A percentile compares a stretch with the other conserved stretches of the same genome.
Evolutionary conservation across 2,329 filamentous ascomycete species (phyloP).

Genomic region (Rhinocladiella mackenziei): DNA sequence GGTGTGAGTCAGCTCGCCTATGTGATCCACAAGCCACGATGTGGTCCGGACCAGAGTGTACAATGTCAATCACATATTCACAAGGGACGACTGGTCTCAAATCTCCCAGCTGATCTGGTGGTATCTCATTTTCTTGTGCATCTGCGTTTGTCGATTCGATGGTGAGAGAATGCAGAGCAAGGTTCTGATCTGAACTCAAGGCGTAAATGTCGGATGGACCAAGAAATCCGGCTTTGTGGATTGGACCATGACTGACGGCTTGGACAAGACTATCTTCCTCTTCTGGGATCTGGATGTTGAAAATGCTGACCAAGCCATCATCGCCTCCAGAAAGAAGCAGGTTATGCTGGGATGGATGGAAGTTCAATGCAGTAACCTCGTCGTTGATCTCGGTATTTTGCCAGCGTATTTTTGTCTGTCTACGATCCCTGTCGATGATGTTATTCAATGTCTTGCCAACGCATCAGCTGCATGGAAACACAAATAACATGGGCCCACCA

Average conservation of each 20-base stretch:
- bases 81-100: slow-evolving; percentile 52
- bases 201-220: slow-evolving; percentile 52
- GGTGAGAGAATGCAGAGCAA: slow-evolving; percentile 53
- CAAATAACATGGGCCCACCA: slow-evolving; percentile 19
- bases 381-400: slow-evolving; percentile 49
- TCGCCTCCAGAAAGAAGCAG: slow-evolving; percentile 59
- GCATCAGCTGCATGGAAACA: background rate
- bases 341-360: slow-evolving; percentile 50
- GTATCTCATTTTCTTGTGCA: slow-evolving; percentile 47
- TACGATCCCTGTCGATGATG: slow-evolving; percentile 38
- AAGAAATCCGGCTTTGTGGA: slow-evolving; percentile 60
- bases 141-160: slow-evolving; percentile 43
- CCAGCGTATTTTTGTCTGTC: slow-evolving; percentile 26
- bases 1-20: slow-evolving; percentile 14
- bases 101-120: slow-evolving; percentile 52
- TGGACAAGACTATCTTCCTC: slow-evolving; percentile 62
- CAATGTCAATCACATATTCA: slow-evolving; percentile 58
- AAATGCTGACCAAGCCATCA: slow-evolving; percentile 60
- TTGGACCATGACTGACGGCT: slow-evolving; percentile 60
- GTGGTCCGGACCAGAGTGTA: slow-evolving; percentile 30
- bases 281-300: slow-evolving; percentile 53
- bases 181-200: slow-evolving; percentile 59
- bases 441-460: background rate
- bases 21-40: slow-evolving; percentile 29
- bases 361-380: slow-evolving; percentile 56